phyloP scores from a whole-genome alignment of 441 rosid species.

The Jatropha podagrica region DNA sequence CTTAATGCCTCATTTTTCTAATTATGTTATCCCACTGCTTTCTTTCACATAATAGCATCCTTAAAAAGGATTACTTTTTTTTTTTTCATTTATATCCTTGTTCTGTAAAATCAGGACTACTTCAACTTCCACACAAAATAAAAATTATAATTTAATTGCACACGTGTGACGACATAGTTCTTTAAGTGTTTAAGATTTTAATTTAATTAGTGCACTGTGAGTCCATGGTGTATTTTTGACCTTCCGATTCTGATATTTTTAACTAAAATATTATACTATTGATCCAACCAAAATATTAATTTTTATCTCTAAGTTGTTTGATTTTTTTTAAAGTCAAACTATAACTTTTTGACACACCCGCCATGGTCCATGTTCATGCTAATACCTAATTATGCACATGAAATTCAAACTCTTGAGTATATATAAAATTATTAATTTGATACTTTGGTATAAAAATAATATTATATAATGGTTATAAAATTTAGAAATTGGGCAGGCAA shows the following conservation, averaged over 20 bases:
- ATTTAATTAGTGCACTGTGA: neutral
- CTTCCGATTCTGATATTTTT: too few relatives aligned
- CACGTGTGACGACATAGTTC: neutral
- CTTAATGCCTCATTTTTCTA: conserved; percentile 3
- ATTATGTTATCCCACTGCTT: too few relatives aligned
- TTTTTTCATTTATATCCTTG: too few relatives aligned
- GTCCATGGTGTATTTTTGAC: too few relatives aligned
- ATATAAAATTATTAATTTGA: neutral
- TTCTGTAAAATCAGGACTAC: too few relatives aligned
- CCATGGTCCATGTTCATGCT: neutral
- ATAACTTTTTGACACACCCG: conserved; percentile 18
- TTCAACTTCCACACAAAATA: too few relatives aligned
- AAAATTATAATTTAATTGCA: neutral
- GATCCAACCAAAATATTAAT: neutral
- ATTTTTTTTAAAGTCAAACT: neutral
- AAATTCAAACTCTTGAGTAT: conserved; percentile 10
- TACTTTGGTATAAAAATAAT: neutral
- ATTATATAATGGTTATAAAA: neutral
- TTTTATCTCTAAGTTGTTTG: neutral
- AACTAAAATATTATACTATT: neutral
- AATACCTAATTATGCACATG: neutral
- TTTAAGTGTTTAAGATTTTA: neutral
- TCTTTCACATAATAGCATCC: neutral
- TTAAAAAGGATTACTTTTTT: neutral
- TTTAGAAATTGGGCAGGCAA: too few relatives aligned